Percentiles rank a stretch among this genome's conserved stretches.
Conservation (phyloP, 495 filamentous ascomycete species). For the Hyaloscypha hepaticicola region DNA sequence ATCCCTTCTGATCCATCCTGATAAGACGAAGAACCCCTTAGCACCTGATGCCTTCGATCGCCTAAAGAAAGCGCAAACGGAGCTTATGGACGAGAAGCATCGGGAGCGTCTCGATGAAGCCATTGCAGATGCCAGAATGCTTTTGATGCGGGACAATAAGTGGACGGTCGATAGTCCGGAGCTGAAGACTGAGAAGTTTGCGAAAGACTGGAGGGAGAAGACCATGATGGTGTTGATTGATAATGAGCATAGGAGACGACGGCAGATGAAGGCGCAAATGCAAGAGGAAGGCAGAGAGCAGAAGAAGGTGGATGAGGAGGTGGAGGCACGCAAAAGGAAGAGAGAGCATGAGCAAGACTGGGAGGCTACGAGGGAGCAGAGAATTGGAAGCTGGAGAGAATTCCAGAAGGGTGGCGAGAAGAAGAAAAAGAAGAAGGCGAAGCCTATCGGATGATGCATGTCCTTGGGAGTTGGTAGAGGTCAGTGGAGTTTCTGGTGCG, state of each 20-base stretch:
- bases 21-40: constrained; percentile 89
- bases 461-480: neutral
- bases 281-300: constrained; percentile 94
- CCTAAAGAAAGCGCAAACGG: constrained; percentile 88
- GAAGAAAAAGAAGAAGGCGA: constrained; percentile 94
- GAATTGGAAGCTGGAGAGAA: constrained; percentile 92
- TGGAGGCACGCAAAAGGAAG: constrained; percentile 85
- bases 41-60: constrained; percentile 97
- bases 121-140: constrained; percentile 91
- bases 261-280: constrained; percentile 90
- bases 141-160: constrained; percentile 90
- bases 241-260: constrained; percentile 78
- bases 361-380: constrained; percentile 87
- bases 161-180: constrained; percentile 87
- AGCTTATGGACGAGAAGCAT: constrained; percentile 91
- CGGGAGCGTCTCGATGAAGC: constrained; percentile 86
- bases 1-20: constrained; percentile 96
- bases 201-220: constrained; percentile 84
- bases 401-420: constrained; percentile 74
- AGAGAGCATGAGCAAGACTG: constrained; percentile 89
- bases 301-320: constrained; percentile 82
- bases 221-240: constrained; percentile 90
- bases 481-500: neutral
- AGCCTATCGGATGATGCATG: constrained; percentile 61
- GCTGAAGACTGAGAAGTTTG: constrained; percentile 78